phyloP scores from a whole-genome alignment of 495 filamentous ascomycete genomes.

The Tuber umbilicatum region DNA sequence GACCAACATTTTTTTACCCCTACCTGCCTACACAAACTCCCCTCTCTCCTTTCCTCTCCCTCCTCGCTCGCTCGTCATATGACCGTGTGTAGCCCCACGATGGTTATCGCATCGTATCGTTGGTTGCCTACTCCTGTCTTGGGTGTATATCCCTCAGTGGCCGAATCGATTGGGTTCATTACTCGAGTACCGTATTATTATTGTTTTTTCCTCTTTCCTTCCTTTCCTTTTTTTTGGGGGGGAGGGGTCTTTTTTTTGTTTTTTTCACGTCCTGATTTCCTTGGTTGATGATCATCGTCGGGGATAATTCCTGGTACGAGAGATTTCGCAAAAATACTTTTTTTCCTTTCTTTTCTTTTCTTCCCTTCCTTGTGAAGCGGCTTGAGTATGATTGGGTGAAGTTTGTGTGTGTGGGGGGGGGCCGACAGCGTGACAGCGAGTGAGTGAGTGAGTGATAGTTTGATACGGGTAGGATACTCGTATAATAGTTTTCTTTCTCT shows the following conservation, averaged over 20 bases:
- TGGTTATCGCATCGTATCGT: background rate
- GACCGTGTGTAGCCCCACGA: background rate
- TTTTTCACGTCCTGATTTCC: conserved; percentile 5
- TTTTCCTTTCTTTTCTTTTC: background rate
- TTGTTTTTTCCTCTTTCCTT: background rate
- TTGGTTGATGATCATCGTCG: conserved; percentile 26
- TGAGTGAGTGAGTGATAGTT: background rate
- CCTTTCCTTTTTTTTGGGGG: background rate
- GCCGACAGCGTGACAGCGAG: background rate
- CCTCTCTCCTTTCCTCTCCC: background rate
- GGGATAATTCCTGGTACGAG: conserved; percentile 20
- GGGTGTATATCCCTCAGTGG: background rate
- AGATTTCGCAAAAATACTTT: conserved; percentile 6
- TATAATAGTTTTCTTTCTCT: background rate
- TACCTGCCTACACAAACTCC: background rate
- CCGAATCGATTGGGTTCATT: background rate
- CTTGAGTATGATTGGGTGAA: conserved; percentile 13
- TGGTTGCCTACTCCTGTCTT: conserved; percentile 5
- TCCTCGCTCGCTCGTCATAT: background rate
- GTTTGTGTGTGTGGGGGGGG: conserved; percentile 7
- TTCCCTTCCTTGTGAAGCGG: conserved; percentile 9
- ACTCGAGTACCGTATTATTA: no score
- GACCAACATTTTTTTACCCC: background rate
- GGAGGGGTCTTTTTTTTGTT: background rate
- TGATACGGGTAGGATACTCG: background rate